Conservation (phyloP, 1,284 basidiomycete genomes). For the Neotropicomus parvogracilis region DNA sequence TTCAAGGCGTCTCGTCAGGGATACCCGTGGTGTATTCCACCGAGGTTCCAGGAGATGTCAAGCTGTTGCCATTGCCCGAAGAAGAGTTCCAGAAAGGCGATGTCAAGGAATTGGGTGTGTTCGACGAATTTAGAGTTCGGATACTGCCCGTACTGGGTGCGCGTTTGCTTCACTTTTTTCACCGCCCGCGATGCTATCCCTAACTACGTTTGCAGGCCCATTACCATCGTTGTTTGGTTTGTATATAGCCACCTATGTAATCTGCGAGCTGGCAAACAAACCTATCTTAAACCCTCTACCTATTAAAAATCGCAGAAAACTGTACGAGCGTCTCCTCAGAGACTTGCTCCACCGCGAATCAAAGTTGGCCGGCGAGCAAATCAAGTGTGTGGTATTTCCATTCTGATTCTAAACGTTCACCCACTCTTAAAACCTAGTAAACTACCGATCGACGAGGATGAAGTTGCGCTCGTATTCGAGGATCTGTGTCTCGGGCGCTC, state of each 20-base stretch:
- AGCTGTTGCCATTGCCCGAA: conserved; percentile 86
- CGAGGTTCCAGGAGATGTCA: conserved; percentile 86
- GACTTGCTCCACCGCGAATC: conserved; percentile 73
- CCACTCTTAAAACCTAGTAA: conserved; percentile 45
- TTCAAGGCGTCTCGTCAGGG: conserved; percentile 65
- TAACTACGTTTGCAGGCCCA: conserved; percentile 49
- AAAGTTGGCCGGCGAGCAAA: conserved; percentile 51
- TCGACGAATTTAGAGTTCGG: conserved; percentile 92
- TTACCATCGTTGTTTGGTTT: conserved; percentile 88
- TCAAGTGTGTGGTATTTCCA: conserved; percentile 41
- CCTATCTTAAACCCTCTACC: conserved; percentile 79
- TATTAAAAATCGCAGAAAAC: conserved; percentile 79
- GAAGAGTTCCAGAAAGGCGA: conserved; percentile 90
- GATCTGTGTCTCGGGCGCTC: conserved; percentile 82
- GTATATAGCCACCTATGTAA: conserved; percentile 81
- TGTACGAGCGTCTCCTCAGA: conserved; percentile 79
- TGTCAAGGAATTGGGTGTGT: conserved; percentile 86
- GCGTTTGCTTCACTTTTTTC: not conserved
- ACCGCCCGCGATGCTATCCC: not conserved
- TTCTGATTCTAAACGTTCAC: conserved; percentile 1
- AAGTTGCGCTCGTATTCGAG: conserved; percentile 81
- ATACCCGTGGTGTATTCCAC: conserved; percentile 97
- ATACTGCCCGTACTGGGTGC: conserved; percentile 82
- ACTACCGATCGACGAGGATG: conserved; percentile 76
- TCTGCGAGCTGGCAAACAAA: conserved; percentile 80